A percentile compares a stretch with the other conserved stretches of the same genome.
Evolutionary conservation across 2,329 filamentous ascomycete species (phyloP).

Genomic region (Colletotrichum karsti): DNA sequence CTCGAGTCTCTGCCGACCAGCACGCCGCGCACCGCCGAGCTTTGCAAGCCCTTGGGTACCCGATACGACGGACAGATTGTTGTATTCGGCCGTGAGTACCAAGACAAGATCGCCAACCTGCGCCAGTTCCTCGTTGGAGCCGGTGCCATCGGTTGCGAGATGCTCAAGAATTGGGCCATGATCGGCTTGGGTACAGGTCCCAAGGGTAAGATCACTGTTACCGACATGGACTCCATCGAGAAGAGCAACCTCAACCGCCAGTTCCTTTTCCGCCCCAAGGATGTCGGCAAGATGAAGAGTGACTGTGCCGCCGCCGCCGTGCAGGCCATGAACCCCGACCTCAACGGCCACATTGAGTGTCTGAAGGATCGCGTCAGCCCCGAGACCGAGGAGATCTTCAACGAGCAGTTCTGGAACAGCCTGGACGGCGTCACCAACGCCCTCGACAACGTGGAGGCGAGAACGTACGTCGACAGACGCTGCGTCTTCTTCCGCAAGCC

Average conservation of each 20-base stretch:
- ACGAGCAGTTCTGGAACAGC: constrained; percentile 88
- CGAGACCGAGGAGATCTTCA: constrained; percentile 94
- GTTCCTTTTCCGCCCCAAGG: constrained; percentile 92
- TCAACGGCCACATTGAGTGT: constrained; percentile 84
- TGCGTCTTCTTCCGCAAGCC: constrained; percentile 99
- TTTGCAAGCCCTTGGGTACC: constrained; percentile 84
- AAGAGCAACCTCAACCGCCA: constrained; percentile 98
- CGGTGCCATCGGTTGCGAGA: constrained; percentile 97
- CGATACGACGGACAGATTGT: constrained; percentile 98
- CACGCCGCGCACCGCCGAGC: constrained; percentile 79
- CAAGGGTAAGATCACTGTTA: constrained; percentile 88
- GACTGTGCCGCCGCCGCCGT: constrained; percentile 92
- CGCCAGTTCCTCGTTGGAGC: constrained; percentile 96
- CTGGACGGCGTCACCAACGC: constrained; percentile 96
- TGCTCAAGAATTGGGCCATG: constrained; percentile 99
- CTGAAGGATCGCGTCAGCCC: constrained; percentile 89
- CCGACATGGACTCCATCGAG: constrained; percentile 98
- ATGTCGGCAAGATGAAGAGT: constrained; percentile 97
- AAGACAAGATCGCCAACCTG: constrained; percentile 90
- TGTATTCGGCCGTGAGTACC: constrained; percentile 92
- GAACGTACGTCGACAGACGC: constrained; percentile 94
- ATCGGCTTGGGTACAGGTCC: constrained; percentile 92
- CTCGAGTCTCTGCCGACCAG: constrained; percentile 90
- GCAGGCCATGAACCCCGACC: constrained; percentile 92
- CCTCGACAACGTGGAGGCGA: constrained; percentile 95